phyloP scores from a whole-genome alignment of 495 filamentous ascomycete species.

The Lophium mytilinum region DNA sequence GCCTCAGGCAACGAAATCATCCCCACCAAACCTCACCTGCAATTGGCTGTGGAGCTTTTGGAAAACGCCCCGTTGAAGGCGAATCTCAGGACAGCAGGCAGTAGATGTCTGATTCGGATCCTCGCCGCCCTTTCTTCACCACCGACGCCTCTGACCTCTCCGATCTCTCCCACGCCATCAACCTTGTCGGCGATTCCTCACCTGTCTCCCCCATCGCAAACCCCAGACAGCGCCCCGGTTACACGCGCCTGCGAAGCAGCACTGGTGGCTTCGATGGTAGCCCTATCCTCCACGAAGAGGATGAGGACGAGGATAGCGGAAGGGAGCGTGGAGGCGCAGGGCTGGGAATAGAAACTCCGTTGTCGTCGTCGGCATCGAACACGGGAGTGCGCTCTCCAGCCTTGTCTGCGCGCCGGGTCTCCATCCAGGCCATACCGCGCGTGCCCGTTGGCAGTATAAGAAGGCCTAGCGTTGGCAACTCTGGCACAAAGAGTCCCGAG shows the following conservation, averaged over 20 bases:
- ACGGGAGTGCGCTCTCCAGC: neutral
- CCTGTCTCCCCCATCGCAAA: neutral
- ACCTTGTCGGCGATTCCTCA: conserved; percentile 1
- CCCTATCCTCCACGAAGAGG: neutral
- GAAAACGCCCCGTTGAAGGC: too few relatives aligned
- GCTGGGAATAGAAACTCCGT: conserved; percentile 18
- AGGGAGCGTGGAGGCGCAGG: conserved; percentile 1
- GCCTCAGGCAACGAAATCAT: neutral
- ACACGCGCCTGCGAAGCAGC: conserved; percentile 14
- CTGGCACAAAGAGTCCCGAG: too few relatives aligned
- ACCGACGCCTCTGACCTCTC: conserved; percentile 18
- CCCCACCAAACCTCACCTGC: too few relatives aligned
- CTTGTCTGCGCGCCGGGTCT: conserved; percentile 5
- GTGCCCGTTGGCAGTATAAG: conserved; percentile 12
- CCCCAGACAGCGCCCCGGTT: conserved; percentile 8
- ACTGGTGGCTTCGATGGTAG: neutral
- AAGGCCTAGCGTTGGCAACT: neutral
- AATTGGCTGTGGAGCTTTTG: too few relatives aligned
- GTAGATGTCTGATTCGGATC: neutral
- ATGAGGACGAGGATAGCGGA: conserved; percentile 15
- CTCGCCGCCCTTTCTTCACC: conserved; percentile 19
- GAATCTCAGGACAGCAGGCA: too few relatives aligned
- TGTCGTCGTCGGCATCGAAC: neutral
- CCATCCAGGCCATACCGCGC: conserved; percentile 14
- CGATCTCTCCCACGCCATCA: conserved; percentile 3